A percentile compares a stretch with the other conserved stretches of the same genome.
These are phyloP conservation scores for Hypoxylon trugodes DNA, from an alignment of 495 filamentous ascomycete species.

Conservation along the genomic window DNA sequence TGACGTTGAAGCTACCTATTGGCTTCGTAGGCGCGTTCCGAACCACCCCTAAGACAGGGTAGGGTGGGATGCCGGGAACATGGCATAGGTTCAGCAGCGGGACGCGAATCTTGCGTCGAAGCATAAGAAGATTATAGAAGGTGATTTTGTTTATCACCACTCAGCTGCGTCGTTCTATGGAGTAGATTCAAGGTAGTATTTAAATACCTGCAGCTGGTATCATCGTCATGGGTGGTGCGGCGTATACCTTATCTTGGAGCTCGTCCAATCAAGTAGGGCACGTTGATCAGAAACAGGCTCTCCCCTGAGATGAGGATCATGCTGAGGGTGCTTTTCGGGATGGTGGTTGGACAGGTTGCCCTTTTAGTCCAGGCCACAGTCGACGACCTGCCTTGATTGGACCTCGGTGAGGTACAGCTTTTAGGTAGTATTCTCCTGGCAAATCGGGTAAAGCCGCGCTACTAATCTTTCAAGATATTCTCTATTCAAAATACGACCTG, in stretches of 20 bases:
- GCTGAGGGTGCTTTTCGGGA: constrained; percentile 8
- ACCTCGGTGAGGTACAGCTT: constrained; percentile 29
- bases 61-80: constrained; percentile 8
- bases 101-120: constrained; percentile 14
- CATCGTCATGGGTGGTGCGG: constrained; percentile 9
- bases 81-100: constrained; percentile 1
- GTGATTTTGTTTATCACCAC: constrained; percentile 17
- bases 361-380: constrained; percentile 22
- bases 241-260: constrained; percentile 32
- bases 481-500: neutral
- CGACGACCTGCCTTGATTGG: constrained; percentile 37
- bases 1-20: constrained; percentile 3
- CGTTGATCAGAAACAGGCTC: constrained; percentile 29
- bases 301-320: constrained; percentile 16
- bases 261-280: constrained; percentile 36
- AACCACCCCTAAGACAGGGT: constrained; percentile 14
- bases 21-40: constrained; percentile 2
- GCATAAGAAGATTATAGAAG: constrained; percentile 31
- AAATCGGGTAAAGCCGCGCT: constrained; percentile 7
- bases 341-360: constrained; percentile 35
- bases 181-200: constrained; percentile 20
- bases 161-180: constrained; percentile 19
- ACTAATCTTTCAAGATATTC: neutral
- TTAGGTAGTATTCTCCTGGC: neutral
- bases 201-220: constrained; percentile 2